These are phyloP conservation scores for Starmerella bombi DNA, from an alignment of 805 yeast species.

Conservation along the genomic window DNA sequence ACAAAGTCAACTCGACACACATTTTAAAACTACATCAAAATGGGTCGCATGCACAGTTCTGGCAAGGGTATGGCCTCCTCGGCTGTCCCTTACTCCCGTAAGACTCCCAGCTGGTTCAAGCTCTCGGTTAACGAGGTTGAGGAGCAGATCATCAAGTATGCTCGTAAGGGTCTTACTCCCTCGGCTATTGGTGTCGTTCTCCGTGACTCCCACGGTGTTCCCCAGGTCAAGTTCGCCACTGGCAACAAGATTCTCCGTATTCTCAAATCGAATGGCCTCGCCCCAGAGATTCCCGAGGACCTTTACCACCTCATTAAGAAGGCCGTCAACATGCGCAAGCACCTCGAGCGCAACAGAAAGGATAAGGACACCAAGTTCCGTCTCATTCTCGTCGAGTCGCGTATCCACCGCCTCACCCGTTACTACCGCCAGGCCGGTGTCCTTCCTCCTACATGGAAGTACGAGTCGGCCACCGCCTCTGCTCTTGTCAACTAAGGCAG, in stretches of 20 bases:
- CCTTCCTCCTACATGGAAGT: conserved; percentile 99
- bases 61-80: conserved; percentile 99
- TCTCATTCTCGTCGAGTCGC: conserved; percentile 98
- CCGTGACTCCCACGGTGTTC: conserved; percentile 99
- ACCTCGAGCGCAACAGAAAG: conserved; percentile 99
- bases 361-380: conserved; percentile 99
- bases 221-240: conserved; percentile 92
- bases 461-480: conserved; percentile 99
- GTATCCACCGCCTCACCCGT: conserved; percentile 99
- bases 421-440: conserved; percentile 99
- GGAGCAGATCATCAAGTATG: conserved; percentile 98
- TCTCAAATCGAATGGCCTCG: conserved; percentile 98
- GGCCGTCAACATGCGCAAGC: conserved; percentile 99
- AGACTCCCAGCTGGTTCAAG: conserved; percentile 99
- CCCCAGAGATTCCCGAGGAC: conserved; percentile 99
- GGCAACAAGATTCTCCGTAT: conserved; percentile 99
- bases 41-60: conserved; percentile 99
- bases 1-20: conserved; percentile 18
- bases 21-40: conserved; percentile 34
- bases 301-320: conserved; percentile 97
- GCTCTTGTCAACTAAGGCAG: conserved; percentile 86
- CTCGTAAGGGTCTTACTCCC: conserved; percentile 99
- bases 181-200: conserved; percentile 98
- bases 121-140: conserved; percentile 86
- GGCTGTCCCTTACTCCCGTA: conserved; percentile 98